These are phyloP conservation scores for Chlamydomonas reinhardtii DNA, from an alignment of 163 green algal genomes.

Conservation along the genomic window DNA sequence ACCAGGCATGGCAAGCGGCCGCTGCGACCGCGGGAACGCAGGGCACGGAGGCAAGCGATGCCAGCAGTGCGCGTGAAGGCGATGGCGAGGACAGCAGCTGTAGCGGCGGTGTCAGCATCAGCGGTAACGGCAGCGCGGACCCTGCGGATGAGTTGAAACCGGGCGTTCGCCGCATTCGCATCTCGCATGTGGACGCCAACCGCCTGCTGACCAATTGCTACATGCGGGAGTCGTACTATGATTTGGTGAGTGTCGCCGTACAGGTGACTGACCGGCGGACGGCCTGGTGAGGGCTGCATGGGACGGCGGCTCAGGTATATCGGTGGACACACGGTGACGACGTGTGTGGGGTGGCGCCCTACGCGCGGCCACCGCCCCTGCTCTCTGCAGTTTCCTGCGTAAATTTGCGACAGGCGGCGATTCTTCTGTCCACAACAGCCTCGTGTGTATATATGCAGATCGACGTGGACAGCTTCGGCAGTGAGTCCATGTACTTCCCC, in stretches of 20 bases:
- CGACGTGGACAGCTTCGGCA: constrained; percentile 80
- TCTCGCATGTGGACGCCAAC: constrained; percentile 53
- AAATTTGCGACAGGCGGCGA: too few species aligned
- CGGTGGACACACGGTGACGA: background rate
- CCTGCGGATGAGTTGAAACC: background rate
- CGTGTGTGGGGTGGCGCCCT: too few species aligned
- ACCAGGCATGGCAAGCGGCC: too few species aligned
- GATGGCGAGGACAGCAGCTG: too few species aligned
- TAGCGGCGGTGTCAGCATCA: background rate
- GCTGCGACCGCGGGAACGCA: background rate
- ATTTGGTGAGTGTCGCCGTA: constrained; percentile 49
- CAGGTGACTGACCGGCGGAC: too few species aligned
- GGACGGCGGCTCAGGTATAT: too few species aligned
- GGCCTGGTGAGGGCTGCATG: background rate
- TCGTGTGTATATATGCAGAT: constrained; percentile 31
- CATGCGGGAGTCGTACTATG: constrained; percentile 72
- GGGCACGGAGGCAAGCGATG: too few species aligned
- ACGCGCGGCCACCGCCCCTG: too few species aligned
- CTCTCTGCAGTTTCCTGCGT: too few species aligned
- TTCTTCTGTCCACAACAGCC: too few species aligned
- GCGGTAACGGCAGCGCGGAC: background rate
- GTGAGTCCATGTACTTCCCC: constrained; percentile 58
- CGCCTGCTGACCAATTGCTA: constrained; percentile 62
- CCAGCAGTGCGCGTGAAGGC: too few species aligned
- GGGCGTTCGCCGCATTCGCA: constrained; percentile 1